Evolutionary conservation across 2,329 filamentous ascomycete species (phyloP).

Genomic region (Fusarium penzigii): DNA sequence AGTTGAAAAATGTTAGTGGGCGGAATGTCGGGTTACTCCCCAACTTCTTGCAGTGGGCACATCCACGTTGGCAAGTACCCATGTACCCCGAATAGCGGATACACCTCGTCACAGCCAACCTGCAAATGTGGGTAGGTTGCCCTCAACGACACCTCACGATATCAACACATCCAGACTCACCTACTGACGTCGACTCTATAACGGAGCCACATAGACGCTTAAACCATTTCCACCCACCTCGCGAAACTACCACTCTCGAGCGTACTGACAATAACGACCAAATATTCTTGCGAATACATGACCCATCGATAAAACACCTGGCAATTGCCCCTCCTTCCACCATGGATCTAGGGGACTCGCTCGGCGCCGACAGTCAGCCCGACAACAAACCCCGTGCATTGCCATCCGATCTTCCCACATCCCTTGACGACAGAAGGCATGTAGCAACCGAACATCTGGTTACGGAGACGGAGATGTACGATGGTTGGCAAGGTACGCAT

Average conservation of each 20-base stretch:
- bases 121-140: conserved; percentile 27
- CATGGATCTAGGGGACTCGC: conserved; percentile 61
- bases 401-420: conserved; percentile 84
- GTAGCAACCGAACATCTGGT: conserved; percentile 64
- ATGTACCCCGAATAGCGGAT: conserved; percentile 3
- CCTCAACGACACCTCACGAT: conserved; percentile 26
- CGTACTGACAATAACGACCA: conserved; percentile 1
- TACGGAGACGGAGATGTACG: conserved; percentile 93
- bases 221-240: not conserved
- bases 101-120: not conserved
- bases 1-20: too few relatives aligned
- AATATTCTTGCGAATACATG: conserved; percentile 30
- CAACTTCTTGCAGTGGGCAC: too few relatives aligned
- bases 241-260: not conserved
- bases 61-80: not conserved
- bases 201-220: not conserved
- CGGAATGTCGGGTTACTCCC: too few relatives aligned
- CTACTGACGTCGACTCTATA: not conserved
- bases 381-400: conserved; percentile 53
- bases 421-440: conserved; percentile 81
- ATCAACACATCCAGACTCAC: conserved; percentile 15
- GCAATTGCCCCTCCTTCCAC: conserved; percentile 42
- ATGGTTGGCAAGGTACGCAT: conserved; percentile 88
- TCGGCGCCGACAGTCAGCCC: conserved; percentile 41
- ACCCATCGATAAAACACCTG: conserved; percentile 31